Evolutionary conservation across 2,329 filamentous ascomycete genomes (phyloP).

Genomic region (Trichoderma endophyticum): DNA sequence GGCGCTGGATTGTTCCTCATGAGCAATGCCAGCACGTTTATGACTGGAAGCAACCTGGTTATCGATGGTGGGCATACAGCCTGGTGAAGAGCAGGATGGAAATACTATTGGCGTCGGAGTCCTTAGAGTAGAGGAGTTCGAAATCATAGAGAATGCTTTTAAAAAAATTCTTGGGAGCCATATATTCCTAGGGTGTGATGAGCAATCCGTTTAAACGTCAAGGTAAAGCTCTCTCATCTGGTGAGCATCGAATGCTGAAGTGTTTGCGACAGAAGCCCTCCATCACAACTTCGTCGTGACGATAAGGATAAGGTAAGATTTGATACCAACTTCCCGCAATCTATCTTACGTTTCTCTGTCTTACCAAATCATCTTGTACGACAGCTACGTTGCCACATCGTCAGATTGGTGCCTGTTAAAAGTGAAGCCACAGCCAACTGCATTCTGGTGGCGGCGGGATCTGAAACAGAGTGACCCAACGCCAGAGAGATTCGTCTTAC

Average conservation of each 20-base stretch:
- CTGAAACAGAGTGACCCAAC: background rate
- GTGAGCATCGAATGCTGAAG: background rate
- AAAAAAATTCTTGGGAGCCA: no score
- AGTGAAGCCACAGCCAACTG: background rate
- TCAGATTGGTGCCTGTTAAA: background rate
- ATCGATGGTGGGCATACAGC: no score
- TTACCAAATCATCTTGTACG: background rate
- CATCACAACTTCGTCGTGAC: background rate
- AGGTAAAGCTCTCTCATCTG: no score
- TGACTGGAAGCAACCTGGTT: no score
- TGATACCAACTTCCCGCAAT: background rate
- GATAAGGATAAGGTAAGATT: background rate
- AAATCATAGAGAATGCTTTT: no score
- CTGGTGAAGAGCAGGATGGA: no score
- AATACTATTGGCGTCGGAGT: no score
- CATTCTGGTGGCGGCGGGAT: background rate
- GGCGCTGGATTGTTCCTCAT: no score
- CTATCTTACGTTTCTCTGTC: background rate
- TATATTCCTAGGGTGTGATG: no score
- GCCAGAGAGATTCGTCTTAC: background rate
- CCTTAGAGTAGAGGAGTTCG: no score
- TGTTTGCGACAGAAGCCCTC: background rate
- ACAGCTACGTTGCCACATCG: background rate
- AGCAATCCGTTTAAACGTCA: no score
- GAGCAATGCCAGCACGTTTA: no score